Evolutionary conservation across 257 asterid genomes (phyloP).

Genomic region (Solanum neorickii): DNA sequence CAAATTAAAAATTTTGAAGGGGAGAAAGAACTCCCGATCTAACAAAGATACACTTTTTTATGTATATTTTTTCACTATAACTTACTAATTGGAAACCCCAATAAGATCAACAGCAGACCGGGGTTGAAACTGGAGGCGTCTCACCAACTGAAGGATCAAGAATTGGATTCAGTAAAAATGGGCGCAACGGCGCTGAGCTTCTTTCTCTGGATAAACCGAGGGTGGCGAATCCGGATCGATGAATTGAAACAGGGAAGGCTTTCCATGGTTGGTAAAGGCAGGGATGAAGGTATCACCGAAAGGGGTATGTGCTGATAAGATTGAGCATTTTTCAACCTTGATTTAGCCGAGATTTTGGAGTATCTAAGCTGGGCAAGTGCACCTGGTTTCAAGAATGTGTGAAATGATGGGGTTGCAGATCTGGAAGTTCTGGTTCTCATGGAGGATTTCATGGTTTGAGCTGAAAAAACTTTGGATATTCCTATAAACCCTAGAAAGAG

Average conservation of each 20-base stretch:
- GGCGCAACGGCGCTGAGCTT: constrained; percentile 21
- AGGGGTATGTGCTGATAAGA: constrained; percentile 22
- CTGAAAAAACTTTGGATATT: background rate
- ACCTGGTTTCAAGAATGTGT: constrained; percentile 68
- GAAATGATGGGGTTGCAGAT: constrained; percentile 15
- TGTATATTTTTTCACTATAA: background rate
- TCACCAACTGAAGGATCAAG: background rate
- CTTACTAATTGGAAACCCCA: background rate
- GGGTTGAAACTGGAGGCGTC: background rate
- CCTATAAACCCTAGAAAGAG: constrained; percentile 29
- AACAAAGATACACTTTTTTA: background rate
- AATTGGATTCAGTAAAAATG: constrained; percentile 8
- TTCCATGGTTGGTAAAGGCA: constrained; percentile 20
- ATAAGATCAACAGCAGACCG: background rate
- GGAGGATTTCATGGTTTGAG: constrained; percentile 4
- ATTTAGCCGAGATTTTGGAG: constrained; percentile 60
- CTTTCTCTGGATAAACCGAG: constrained; percentile 49
- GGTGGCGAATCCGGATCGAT: constrained; percentile 20
- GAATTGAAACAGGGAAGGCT: constrained; percentile 40
- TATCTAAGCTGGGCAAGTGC: constrained; percentile 65
- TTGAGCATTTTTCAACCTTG: constrained; percentile 26
- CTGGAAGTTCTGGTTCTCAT: constrained; percentile 3
- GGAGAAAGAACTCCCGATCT: background rate
- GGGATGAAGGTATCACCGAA: constrained; percentile 10
- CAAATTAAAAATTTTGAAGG: background rate